These are phyloP conservation scores for Cyberlindnera lachancei DNA, from an alignment of 805 yeast species.

Conservation along the genomic window DNA sequence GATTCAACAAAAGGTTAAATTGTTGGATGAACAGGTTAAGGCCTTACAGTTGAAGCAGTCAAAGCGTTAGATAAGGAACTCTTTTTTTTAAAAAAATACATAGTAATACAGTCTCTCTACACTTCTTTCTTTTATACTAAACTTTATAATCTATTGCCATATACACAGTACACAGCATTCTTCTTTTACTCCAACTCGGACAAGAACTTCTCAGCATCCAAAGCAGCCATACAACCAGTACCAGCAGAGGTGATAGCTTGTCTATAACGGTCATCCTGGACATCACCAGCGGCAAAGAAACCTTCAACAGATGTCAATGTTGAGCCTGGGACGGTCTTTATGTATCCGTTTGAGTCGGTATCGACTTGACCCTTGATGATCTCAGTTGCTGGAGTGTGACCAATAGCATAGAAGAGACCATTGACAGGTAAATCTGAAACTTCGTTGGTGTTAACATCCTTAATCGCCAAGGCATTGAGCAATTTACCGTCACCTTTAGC, in stretches of 20 bases:
- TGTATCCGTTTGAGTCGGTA: constrained; percentile 82
- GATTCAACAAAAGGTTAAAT: constrained; percentile 68
- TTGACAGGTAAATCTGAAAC: constrained; percentile 64
- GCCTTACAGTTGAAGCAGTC: constrained; percentile 39
- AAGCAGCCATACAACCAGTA: constrained; percentile 98
- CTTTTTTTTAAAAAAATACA: not conserved
- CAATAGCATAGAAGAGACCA: constrained; percentile 97
- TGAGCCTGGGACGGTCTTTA: constrained; percentile 84
- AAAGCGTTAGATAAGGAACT: constrained; percentile 28
- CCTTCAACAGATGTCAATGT: constrained; percentile 81
- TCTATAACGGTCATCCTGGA: constrained; percentile 93
- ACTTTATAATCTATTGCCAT: no score
- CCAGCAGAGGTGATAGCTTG: constrained; percentile 99
- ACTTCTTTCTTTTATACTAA: not conserved
- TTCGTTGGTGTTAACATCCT: constrained; percentile 68
- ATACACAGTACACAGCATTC: no score
- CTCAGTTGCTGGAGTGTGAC: constrained; percentile 91
- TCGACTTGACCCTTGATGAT: constrained; percentile 69
- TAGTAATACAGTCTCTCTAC: not conserved
- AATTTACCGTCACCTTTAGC: constrained; percentile 93
- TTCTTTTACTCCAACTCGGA: constrained; percentile 42
- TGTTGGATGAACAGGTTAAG: constrained; percentile 70
- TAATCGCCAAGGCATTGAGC: constrained; percentile 54
- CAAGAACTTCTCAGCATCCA: constrained; percentile 83
- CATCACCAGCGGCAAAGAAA: constrained; percentile 98